These are phyloP conservation scores for Flammula alnicola DNA, from an alignment of 1,284 basidiomycete genomes.

Conservation along the genomic window DNA sequence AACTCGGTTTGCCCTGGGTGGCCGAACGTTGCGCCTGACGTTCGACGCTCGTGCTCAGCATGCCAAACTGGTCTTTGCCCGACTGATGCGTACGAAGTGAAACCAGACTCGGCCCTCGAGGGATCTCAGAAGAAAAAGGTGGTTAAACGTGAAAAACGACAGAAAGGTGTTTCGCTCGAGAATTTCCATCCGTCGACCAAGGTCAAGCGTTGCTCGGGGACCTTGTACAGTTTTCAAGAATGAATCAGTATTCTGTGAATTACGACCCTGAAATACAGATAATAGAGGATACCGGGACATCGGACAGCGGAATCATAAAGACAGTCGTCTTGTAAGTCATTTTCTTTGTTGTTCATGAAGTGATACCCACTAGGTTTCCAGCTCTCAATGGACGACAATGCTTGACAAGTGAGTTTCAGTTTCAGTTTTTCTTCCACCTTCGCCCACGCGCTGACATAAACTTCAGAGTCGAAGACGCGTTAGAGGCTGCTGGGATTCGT, in stretches of 20 bases:
- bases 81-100: slow-evolving; percentile 79
- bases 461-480: slow-evolving; percentile 83
- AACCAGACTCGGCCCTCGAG: slow-evolving; percentile 47
- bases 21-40: slow-evolving; percentile 69
- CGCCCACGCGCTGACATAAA: slow-evolving; percentile 20
- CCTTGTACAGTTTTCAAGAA: slow-evolving; percentile 74
- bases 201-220: slow-evolving; percentile 81
- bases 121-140: slow-evolving; percentile 61
- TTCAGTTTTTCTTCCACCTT: slow-evolving; percentile 9
- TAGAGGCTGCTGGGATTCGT: slow-evolving; percentile 79
- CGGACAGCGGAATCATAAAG: slow-evolving; percentile 73
- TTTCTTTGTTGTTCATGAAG: slow-evolving; percentile 1
- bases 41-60: slow-evolving; percentile 68
- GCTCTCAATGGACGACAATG: slow-evolving; percentile 96
- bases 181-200: slow-evolving; percentile 84
- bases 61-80: slow-evolving; percentile 72
- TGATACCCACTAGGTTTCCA: slow-evolving; percentile 32
- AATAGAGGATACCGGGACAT: slow-evolving; percentile 71
- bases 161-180: slow-evolving; percentile 58
- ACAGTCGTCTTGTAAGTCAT: slow-evolving; percentile 88
- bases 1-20: slow-evolving; percentile 76
- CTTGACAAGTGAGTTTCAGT: slow-evolving; percentile 77
- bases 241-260: slow-evolving; percentile 84
- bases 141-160: slow-evolving; percentile 71
- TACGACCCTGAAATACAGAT: slow-evolving; percentile 83